Percentiles rank a stretch among this genome's conserved stretches.
Evolutionary conservation across 148 eudicot genomes (phyloP).

Genomic region (Chenopodium album): DNA sequence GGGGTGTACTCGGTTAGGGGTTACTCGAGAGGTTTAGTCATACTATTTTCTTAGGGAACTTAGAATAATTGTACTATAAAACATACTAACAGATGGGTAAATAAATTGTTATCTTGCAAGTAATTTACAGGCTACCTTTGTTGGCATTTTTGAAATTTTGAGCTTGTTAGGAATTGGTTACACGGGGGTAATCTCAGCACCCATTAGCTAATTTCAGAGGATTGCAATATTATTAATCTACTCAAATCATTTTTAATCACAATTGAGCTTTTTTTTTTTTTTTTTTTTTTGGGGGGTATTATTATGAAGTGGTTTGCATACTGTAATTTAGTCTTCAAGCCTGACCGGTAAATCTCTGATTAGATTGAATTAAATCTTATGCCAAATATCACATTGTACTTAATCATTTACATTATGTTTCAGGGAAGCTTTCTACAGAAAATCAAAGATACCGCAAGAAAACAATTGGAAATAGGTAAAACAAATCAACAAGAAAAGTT

Average conservation of each 20-base stretch:
- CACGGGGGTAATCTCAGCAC: slow-evolving; percentile 59
- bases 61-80: neutral
- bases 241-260: neutral
- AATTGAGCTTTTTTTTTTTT: neutral
- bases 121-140: slow-evolving; percentile 87
- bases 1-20: no score
- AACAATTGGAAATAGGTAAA: slow-evolving; percentile 64
- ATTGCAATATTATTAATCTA: neutral
- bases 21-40: no score
- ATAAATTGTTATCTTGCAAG: slow-evolving; percentile 37
- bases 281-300: neutral
- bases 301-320: slow-evolving; percentile 84
- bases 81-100: neutral
- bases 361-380: neutral
- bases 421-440: slow-evolving; percentile 81
- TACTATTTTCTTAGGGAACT: no score
- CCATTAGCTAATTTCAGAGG: slow-evolving; percentile 5
- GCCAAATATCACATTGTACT: neutral
- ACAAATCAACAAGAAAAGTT: slow-evolving; percentile 3
- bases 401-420: neutral
- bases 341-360: slow-evolving; percentile 55
- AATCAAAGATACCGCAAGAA: slow-evolving; percentile 61
- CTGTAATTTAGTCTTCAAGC: slow-evolving; percentile 63
- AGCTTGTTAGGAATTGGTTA: slow-evolving; percentile 95
- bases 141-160: slow-evolving; percentile 78